Evolutionary conservation across 257 asterid species (phyloP), one percentile per base, ranked within the genome.

Genomic region (Galeopsis tetrahit): DNA sequence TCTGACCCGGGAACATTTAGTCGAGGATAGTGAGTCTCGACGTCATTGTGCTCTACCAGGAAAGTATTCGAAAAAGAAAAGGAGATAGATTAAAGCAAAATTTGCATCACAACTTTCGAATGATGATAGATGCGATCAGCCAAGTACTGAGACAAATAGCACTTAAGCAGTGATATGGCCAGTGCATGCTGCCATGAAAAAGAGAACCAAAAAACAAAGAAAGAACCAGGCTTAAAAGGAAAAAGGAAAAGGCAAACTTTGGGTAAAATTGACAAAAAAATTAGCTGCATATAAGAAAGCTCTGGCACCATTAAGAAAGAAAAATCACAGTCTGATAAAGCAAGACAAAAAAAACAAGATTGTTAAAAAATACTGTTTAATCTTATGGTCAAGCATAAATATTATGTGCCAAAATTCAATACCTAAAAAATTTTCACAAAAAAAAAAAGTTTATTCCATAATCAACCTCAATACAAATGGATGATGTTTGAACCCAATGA

Each of bases 21-120:
- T 52, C 83, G 84, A 58, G 96, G 96, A 82, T 89, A 91, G 80
- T 72, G 92, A 75, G 96, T 80, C 77, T 91, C 88, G 74, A 93
- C 95, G 11, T 85, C 86, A 71, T 87, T 85, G 85, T 87, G 84
- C 67, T 84, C 98, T 93, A 72, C 71, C 66, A 68, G 70, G 60
- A 69, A 79, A 67, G 31, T 58, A 65, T 32, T 33, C 39, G 32
- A 60, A 70, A 35, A 21, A 17, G 35, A 36, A 2, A 52, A 28
- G n/a, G 8, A 3, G 49, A 33, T 21, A 49, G 36, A 69, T 31
- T 13, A 56, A 8, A 31, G 56, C 44, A 72, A 68, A 35, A 10
- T 64, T 57, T 32, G 10, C 17, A n/a, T 55, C 73, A 46, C 9
- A 61, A 13, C 13, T 15, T 65, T 11, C 21, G 11, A 21, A 76